phyloP scores from a whole-genome alignment of 768 basidiomycete genomes.

The Trametes cubensis region DNA sequence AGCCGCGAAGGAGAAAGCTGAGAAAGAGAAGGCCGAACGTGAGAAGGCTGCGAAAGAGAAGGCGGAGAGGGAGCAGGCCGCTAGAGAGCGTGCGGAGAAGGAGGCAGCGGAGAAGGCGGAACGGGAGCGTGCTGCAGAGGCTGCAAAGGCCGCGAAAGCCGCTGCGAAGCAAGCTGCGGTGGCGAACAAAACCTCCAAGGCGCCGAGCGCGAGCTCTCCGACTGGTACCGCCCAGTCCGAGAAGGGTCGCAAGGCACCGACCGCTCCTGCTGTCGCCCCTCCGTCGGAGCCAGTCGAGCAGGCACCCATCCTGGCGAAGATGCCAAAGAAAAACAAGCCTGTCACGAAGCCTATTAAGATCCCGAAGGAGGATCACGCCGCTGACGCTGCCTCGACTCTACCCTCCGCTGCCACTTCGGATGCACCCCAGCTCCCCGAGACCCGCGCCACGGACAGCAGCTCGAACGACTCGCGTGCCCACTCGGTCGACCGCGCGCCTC shows the following conservation, averaged over 20 bases:
- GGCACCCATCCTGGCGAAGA: slow-evolving; percentile 76
- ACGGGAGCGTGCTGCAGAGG: slow-evolving; percentile 34
- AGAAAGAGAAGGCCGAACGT: slow-evolving; percentile 43
- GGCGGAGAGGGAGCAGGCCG: slow-evolving; percentile 42
- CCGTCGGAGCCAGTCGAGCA: slow-evolving; percentile 46
- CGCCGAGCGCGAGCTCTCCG: slow-evolving; percentile 25
- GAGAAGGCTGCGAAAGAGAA: slow-evolving; percentile 41
- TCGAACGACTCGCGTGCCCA: slow-evolving; percentile 63
- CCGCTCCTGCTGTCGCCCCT: slow-evolving; percentile 21
- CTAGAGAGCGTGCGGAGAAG: slow-evolving; percentile 36
- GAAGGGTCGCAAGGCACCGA: slow-evolving; percentile 27
- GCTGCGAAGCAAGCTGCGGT: slow-evolving; percentile 18
- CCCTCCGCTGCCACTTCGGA: slow-evolving; percentile 55
- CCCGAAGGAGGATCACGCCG: slow-evolving; percentile 58
- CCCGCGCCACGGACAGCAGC: slow-evolving; percentile 46
- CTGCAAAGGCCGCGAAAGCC: slow-evolving; percentile 19
- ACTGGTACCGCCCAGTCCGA: slow-evolving; percentile 10
- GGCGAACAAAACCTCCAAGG: slow-evolving; percentile 26
- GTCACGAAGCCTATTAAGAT: slow-evolving; percentile 58
- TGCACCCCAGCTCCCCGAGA: slow-evolving; percentile 41
- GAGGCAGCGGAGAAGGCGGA: slow-evolving; percentile 34
- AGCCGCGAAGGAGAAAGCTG: slow-evolving; percentile 38
- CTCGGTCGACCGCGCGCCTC: slow-evolving; percentile 54
- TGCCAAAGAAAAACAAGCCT: slow-evolving; percentile 83
- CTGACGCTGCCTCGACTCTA: slow-evolving; percentile 46